Percentiles rank a stretch among this genome's conserved stretches.
phyloP scores from a whole-genome alignment of 2,329 filamentous ascomycete genomes.

The Metarhizium guizhouense region DNA sequence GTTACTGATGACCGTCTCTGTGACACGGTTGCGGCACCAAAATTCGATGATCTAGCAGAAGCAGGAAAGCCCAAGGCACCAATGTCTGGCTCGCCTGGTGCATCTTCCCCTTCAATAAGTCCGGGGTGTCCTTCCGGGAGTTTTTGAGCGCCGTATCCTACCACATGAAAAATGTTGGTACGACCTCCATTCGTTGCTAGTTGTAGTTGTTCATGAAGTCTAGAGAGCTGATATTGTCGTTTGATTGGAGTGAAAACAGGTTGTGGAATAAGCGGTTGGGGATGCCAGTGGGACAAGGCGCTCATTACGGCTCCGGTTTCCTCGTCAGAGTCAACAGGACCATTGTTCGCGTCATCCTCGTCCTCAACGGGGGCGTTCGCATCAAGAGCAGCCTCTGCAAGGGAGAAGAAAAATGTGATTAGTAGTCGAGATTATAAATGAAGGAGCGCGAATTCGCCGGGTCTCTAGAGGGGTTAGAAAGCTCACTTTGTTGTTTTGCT shows the following conservation, averaged over 20 bases:
- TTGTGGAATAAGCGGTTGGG: conserved; percentile 67
- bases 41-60: conserved; percentile 35
- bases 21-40: conserved; percentile 30
- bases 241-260: conserved; percentile 52
- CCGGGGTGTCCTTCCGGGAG: conserved; percentile 41
- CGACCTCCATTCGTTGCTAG: conserved; percentile 58
- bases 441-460: background rate
- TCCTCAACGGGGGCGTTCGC: conserved; percentile 87
- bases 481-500: conserved; percentile 89
- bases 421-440: background rate
- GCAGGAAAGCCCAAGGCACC: conserved; percentile 28
- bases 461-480: background rate
- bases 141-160: conserved; percentile 46
- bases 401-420: conserved; percentile 3
- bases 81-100: conserved; percentile 47
- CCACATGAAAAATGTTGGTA: conserved; percentile 56
- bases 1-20: conserved; percentile 38
- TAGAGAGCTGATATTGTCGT: conserved; percentile 52
- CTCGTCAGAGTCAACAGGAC: conserved; percentile 87
- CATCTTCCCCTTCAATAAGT: conserved; percentile 41
- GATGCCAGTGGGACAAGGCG: conserved; percentile 65
- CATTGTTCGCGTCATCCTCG: conserved; percentile 69
- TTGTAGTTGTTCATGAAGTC: conserved; percentile 56
- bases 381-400: conserved; percentile 80
- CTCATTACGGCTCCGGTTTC: conserved; percentile 85